Conservation (phyloP, 1,139 yeast species). For the Suhomyces bribrorum region DNA sequence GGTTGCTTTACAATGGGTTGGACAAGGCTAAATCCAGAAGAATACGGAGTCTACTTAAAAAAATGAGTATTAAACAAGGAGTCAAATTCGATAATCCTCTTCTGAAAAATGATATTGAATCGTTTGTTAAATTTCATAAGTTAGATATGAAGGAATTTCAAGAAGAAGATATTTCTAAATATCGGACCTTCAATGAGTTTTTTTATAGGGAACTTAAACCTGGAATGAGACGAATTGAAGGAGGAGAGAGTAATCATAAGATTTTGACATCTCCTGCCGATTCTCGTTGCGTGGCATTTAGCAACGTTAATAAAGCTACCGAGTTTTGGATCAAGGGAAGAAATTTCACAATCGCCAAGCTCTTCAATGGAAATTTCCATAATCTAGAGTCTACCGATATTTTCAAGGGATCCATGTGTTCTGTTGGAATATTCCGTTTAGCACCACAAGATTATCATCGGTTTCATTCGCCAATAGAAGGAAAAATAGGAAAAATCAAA, state of each 20-base stretch:
- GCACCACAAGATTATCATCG: constrained; percentile 98
- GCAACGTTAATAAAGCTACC: constrained; percentile 62
- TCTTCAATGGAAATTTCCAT: constrained; percentile 60
- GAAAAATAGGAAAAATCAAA: constrained; percentile 63
- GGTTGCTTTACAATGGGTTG: constrained; percentile 78
- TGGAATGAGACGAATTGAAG: constrained; percentile 70
- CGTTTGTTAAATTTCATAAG: constrained; percentile 81
- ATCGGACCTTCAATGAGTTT: constrained; percentile 80
- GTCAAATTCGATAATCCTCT: constrained; percentile 71
- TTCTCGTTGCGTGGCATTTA: constrained; percentile 76
- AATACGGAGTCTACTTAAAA: constrained; percentile 58
- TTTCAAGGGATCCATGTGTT: constrained; percentile 44
- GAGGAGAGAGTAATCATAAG: constrained; percentile 37
- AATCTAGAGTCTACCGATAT: constrained; percentile 47
- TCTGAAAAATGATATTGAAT: constrained; percentile 66
- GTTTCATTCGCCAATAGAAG: constrained; percentile 86
- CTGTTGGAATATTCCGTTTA: constrained; percentile 76
- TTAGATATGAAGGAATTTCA: constrained; percentile 72
- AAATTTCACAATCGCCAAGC: constrained; percentile 66
- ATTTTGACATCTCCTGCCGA: constrained; percentile 85
- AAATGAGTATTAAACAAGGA: constrained; percentile 80
- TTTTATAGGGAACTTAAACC: constrained; percentile 79
- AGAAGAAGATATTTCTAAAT: constrained; percentile 49
- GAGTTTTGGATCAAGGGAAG: constrained; percentile 89
- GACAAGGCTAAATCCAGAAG: constrained; percentile 54